phyloP scores from a whole-genome alignment of 805 yeast species.

The Candida schatavii region DNA sequence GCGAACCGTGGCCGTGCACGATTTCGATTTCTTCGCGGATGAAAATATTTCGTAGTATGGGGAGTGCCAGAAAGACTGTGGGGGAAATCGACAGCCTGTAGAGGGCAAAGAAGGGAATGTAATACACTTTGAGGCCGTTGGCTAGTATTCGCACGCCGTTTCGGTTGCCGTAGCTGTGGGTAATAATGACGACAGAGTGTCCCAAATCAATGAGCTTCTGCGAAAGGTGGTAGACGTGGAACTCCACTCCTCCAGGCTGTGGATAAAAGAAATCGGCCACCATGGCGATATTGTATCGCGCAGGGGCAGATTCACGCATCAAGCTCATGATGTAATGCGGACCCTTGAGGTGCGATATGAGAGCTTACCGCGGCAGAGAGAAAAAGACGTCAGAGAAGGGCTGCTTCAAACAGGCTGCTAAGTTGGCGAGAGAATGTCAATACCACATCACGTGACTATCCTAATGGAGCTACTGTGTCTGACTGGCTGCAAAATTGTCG shows the following conservation, averaged over 20 bases:
- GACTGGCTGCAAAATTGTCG: too few species aligned
- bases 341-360: too few species aligned
- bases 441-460: too few species aligned
- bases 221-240: conserved; percentile 88
- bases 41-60: conserved; percentile 78
- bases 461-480: too few species aligned
- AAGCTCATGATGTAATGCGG: too few species aligned
- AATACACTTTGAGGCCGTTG: conserved; percentile 90
- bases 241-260: conserved; percentile 97
- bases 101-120: conserved; percentile 78
- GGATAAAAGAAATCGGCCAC: conserved; percentile 97
- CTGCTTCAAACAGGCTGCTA: too few species aligned
- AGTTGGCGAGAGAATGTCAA: too few species aligned
- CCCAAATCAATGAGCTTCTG: conserved; percentile 78
- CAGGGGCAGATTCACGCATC: too few species aligned
- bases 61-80: conserved; percentile 83
- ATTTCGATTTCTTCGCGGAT: conserved; percentile 83
- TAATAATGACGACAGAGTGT: conserved; percentile 80
- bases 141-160: conserved; percentile 80
- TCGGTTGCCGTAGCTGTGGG: conserved; percentile 85
- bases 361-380: too few species aligned
- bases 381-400: too few species aligned
- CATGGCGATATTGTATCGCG: conserved; percentile 61
- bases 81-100: conserved; percentile 86
- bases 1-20: conserved; percentile 94